Percentiles rank a stretch among this genome's conserved stretches.
Conservation (phyloP, 2,329 filamentous ascomycete genomes). For the Ilyonectria destructans region DNA sequence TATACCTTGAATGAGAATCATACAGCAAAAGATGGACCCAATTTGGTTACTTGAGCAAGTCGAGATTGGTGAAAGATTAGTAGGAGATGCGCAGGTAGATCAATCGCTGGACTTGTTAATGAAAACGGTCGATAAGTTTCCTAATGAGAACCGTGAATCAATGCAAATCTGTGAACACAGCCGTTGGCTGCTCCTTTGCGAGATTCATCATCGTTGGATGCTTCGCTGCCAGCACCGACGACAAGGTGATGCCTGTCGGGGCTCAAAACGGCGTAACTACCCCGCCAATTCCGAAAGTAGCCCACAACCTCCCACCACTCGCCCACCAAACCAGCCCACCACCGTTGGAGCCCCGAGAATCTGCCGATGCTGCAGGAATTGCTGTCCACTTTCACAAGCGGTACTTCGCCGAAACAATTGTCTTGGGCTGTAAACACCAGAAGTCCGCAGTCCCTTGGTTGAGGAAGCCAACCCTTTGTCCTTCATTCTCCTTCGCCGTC, state of each 20-base stretch:
- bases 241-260: background rate
- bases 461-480: constrained; percentile 47
- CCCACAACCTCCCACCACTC: constrained; percentile 32
- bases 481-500: constrained; percentile 33
- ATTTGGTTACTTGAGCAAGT: constrained; percentile 5
- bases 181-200: background rate
- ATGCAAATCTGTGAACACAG: background rate
- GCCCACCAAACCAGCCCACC: constrained; percentile 20
- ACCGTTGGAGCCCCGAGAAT: constrained; percentile 47
- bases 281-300: constrained; percentile 37
- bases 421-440: constrained; percentile 38
- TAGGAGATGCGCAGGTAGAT: background rate
- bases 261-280: constrained; percentile 33
- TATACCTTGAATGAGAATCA: background rate
- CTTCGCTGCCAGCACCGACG: background rate
- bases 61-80: background rate
- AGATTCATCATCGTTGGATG: background rate
- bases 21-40: background rate
- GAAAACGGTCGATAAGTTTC: background rate
- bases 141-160: background rate
- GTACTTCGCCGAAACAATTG: constrained; percentile 15
- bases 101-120: background rate
- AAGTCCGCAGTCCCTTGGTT: constrained; percentile 34
- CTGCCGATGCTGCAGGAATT: constrained; percentile 50
- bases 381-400: constrained; percentile 44